Conservation (phyloP, 306 rosid species). For the Begonia masoniana region DNA sequence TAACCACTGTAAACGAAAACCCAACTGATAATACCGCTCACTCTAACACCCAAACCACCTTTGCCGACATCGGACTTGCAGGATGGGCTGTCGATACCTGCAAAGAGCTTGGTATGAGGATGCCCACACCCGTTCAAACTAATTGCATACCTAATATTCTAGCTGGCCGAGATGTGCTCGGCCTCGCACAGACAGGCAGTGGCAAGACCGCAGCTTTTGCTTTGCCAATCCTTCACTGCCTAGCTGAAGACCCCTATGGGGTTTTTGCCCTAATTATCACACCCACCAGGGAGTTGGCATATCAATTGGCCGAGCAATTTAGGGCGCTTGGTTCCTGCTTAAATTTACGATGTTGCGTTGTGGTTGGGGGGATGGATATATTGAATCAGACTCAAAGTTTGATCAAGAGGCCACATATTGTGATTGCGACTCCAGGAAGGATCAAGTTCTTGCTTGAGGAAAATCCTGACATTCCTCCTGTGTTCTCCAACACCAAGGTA, state of each 20-base stretch:
- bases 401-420: slow-evolving; percentile 62
- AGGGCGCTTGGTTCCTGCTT: slow-evolving; percentile 61
- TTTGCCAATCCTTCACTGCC: slow-evolving; percentile 65
- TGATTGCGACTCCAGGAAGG: slow-evolving; percentile 83
- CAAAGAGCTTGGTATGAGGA: slow-evolving; percentile 52
- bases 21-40: slow-evolving; percentile 2
- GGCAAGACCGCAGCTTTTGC: slow-evolving; percentile 97
- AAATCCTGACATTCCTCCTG: slow-evolving; percentile 48
- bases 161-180: slow-evolving; percentile 62
- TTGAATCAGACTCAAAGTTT: slow-evolving; percentile 44
- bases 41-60: slow-evolving; percentile 14
- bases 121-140: slow-evolving; percentile 56
- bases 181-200: slow-evolving; percentile 76
- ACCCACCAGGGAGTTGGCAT: slow-evolving; percentile 82
- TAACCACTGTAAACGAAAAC: slow-evolving; percentile 10
- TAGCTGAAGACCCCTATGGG: slow-evolving; percentile 55
- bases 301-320: slow-evolving; percentile 71
- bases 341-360: slow-evolving; percentile 44
- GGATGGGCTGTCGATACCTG: slow-evolving; percentile 58
- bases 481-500: slow-evolving; percentile 68
- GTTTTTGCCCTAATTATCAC: slow-evolving; percentile 69
- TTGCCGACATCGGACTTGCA: slow-evolving; percentile 50
- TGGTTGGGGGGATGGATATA: slow-evolving; percentile 84
- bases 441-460: slow-evolving; percentile 51
- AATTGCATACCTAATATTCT: slow-evolving; percentile 61